Conservation (phyloP, 2,329 filamentous ascomycete genomes). For the Endocalyx cinctus region DNA sequence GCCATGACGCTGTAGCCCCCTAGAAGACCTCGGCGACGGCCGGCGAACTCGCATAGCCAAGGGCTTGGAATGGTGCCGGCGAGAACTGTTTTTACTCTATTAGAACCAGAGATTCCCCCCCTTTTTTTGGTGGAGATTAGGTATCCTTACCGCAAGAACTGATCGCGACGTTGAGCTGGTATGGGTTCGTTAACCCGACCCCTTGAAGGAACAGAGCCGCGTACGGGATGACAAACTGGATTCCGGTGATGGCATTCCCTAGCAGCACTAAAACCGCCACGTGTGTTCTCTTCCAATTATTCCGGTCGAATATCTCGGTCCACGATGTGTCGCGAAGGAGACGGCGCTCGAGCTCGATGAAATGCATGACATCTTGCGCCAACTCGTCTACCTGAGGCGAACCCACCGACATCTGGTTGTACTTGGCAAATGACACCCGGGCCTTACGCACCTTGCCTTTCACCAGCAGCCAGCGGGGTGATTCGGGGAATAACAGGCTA, state of each 20-base stretch:
- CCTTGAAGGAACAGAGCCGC: background rate
- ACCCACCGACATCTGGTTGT: background rate
- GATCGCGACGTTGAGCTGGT: background rate
- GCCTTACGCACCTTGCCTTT: background rate
- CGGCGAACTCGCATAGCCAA: background rate
- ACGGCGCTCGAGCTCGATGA: background rate
- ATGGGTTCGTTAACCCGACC: background rate
- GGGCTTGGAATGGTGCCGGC: constrained; percentile 1
- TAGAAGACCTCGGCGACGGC: background rate
- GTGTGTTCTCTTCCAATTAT: background rate
- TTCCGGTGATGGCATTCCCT: background rate
- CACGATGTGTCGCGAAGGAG: background rate
- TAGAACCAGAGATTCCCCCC: background rate
- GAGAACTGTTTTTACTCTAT: background rate
- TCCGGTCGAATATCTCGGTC: background rate
- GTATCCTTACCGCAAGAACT: background rate
- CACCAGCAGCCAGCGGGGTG: too few species aligned
- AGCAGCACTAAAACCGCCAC: background rate
- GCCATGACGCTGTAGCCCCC: background rate
- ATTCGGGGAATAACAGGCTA: background rate
- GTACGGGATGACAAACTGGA: constrained; percentile 1
- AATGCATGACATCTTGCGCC: background rate
- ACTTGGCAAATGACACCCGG: background rate
- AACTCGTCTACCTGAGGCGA: background rate
- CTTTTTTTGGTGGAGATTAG: background rate